Evolutionary conservation across 2,329 filamentous ascomycete genomes (phyloP), one percentile per base, ranked within the genome.

Genomic region (Colletotrichum sp.): DNA sequence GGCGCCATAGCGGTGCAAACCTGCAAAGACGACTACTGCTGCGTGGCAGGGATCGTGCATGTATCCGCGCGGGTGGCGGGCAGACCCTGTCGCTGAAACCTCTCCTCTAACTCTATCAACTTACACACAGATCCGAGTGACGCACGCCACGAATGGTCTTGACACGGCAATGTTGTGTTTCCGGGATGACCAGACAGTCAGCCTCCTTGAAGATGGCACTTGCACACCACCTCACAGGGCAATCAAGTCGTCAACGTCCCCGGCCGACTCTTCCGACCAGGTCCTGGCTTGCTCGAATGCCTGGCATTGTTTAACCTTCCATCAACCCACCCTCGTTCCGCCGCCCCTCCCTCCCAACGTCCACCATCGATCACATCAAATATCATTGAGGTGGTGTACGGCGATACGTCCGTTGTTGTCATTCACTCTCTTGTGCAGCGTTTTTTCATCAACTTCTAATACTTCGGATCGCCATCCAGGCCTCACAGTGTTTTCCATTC

Each of bases 111-210:
- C 74, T 76, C 74, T 76, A 49, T 69, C 74, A 73, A 74, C 74
- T 64, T 73, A 59, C 70, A 74, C 74, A 76, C 74, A 76, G 74
- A 76, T 76, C 74, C 74, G 74, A 76, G 70, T 76, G 74, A 65
- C 70, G 74, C 70, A 65, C 28, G 57, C 73, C 73, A 69, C 24
- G 30, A 64, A n/a, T 16, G 32, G 49, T 36, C 64, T 69, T 65
- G 73, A 76, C 70, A 76, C 73, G 57, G 64, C 32, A 32, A 39
- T 30, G 57, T 30, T 57, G 26, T 69, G 44, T 39, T 52, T 52
- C 59, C 70, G 70, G 73, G 57, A 73, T 73, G 69, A 52, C 30
- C 62, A 63, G 15, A 57, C 52, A 39, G 21, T 60, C 55, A 60
- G 34, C 44, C 65, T 73, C 59, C 57, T 34, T 59, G 30, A 7